phyloP scores from a whole-genome alignment of 176 grass and related monocot species.

The Triticum monococcum region DNA sequence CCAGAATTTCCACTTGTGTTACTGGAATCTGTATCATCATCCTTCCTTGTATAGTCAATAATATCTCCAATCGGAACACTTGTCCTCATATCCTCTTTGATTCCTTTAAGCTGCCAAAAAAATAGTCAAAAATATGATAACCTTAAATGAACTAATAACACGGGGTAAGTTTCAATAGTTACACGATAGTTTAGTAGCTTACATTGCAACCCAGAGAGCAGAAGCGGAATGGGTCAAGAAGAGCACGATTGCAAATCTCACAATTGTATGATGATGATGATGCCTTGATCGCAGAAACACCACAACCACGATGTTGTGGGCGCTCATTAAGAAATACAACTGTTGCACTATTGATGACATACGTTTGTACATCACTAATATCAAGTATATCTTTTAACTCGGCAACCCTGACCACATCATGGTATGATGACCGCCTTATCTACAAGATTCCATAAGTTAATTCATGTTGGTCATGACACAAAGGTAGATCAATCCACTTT shows the following conservation, averaged over 20 bases:
- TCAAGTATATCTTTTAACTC: conserved; percentile 55
- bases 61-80: neutral
- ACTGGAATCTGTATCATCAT: neutral
- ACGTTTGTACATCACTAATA: conserved; percentile 49
- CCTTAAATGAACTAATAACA: no score
- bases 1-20: neutral
- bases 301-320: conserved; percentile 20
- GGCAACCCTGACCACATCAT: conserved; percentile 52
- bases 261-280: conserved; percentile 29
- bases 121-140: neutral
- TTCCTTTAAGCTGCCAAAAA: conserved; percentile 37
- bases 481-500: neutral
- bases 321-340: conserved; percentile 58
- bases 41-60: neutral
- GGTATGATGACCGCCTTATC: conserved; percentile 65
- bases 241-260: conserved; percentile 41
- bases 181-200: neutral
- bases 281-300: neutral
- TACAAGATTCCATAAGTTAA: neutral
- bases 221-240: conserved; percentile 37
- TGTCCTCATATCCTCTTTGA: conserved; percentile 28
- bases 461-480: no score
- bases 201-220: conserved; percentile 64
- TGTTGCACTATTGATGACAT: conserved; percentile 66
- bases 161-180: no score